phyloP scores from a whole-genome alignment of 2,329 filamentous ascomycete species.

The Phyllachora maydis region DNA sequence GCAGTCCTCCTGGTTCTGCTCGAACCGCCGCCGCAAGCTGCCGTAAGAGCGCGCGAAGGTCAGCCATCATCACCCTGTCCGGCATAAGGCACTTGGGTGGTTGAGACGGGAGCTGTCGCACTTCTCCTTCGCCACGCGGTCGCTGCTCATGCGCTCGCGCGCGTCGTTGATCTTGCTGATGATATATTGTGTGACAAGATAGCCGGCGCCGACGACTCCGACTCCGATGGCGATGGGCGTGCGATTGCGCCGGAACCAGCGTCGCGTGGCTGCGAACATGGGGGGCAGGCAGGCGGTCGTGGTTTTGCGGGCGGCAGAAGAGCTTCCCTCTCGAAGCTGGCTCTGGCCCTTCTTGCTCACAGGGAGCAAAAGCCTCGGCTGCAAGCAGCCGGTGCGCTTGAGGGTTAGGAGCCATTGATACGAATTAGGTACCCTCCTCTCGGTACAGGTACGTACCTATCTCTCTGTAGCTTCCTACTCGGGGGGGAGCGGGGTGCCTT shows the following conservation, averaged over 20 bases:
- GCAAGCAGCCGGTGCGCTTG: too few relatives aligned
- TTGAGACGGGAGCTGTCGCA: slow-evolving; percentile 27
- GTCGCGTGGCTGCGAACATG: slow-evolving; percentile 55
- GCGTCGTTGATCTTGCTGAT: slow-evolving; percentile 80
- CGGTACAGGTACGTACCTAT: too few relatives aligned
- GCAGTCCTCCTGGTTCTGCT: slow-evolving; percentile 98
- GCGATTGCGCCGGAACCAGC: slow-evolving; percentile 84
- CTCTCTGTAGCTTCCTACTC: too few relatives aligned
- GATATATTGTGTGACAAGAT: slow-evolving; percentile 84
- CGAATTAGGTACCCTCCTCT: too few relatives aligned
- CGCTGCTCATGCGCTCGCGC: slow-evolving; percentile 88
- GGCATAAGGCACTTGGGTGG: too few relatives aligned
- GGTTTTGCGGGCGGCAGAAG: slow-evolving; percentile 1
- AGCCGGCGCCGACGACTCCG: slow-evolving; percentile 74
- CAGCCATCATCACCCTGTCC: slow-evolving; percentile 1
- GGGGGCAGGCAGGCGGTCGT: too few relatives aligned
- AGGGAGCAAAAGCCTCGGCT: too few relatives aligned
- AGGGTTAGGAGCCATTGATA: too few relatives aligned
- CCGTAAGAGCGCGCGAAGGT: slow-evolving; percentile 2
- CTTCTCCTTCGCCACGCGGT: slow-evolving; percentile 94
- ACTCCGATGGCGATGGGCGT: slow-evolving; percentile 76
- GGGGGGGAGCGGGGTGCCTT: too few relatives aligned
- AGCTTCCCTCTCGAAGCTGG: background rate
- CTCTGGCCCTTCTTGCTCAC: too few relatives aligned
- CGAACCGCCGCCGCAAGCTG: slow-evolving; percentile 84